Base-by-base conservation (phyloP, 192 early-diverging fungal genomes). In the Coemansia biformis region DNA sequence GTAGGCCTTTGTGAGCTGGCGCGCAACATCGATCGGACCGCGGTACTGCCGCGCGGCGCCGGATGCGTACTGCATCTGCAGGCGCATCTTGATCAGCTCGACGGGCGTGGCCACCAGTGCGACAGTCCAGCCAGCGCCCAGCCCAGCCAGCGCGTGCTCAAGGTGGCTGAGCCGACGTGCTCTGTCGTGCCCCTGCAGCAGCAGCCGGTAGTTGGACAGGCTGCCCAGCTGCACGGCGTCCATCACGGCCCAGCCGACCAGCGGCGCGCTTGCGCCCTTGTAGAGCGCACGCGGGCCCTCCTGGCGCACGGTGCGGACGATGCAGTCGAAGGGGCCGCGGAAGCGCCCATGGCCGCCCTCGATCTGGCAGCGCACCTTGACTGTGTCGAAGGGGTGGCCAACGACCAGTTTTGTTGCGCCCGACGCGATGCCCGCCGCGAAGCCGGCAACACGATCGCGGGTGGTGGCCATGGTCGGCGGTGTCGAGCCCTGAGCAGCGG, bases 211-310 rank as follows among this genome's bases (percentile, higher is more conserved):
- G 68, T 92, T 90, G 23, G 88, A 87, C 33, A 95, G 62, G 2
- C 88, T 86, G 19, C 91, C 92, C 46, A 96, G 66, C 50, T 76
- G 72, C 21, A 76, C 68, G 7, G 77, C 66, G 42, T 93, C 90
- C 90, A 93, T 92, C 40, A 88, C 72, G 2, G 84, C 82, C 90
- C 91, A 96, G 11, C 93, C 93, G 39, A 96, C 55, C 37, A 96
- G 62, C 15, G 93, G 93, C 9, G 90, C 89, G 17, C 89, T 91
- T 12, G 91, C 89, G 35, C 93, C 93, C 59, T 92, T 91, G 76
- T 96, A 96, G 5, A 96, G 75, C 8, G 87, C 91, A 5, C 82
- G 74, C 13, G 77, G 59, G 2, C 85, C 85, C 54, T 89, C 87
- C 31, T 85, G 55, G n/a, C 73, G 59, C 32, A 87, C 51, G 0